Conservation (phyloP, 2,329 filamentous ascomycete species). For the Proliferodiscus dingleyae region DNA sequence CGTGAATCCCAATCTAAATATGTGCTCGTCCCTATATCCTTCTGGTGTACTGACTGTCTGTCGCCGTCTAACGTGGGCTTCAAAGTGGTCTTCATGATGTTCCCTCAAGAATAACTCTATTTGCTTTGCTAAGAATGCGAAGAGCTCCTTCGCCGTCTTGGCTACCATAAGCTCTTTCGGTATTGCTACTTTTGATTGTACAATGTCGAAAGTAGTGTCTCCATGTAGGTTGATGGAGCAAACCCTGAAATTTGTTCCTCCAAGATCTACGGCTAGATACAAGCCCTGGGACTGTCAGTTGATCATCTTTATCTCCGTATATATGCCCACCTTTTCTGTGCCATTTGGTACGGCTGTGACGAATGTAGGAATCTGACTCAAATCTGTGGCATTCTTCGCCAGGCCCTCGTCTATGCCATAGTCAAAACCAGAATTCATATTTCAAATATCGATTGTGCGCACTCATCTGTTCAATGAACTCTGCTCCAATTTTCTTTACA, state of each 20-base stretch:
- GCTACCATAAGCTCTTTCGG: slow-evolving; percentile 87
- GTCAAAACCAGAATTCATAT: slow-evolving; percentile 11
- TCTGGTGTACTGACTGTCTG: slow-evolving; percentile 53
- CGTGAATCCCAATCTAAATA: slow-evolving; percentile 95
- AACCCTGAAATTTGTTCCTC: slow-evolving; percentile 96
- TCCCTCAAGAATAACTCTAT: slow-evolving; percentile 82
- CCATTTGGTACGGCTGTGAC: slow-evolving; percentile 95
- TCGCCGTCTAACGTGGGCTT: slow-evolving; percentile 61
- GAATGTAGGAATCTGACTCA: slow-evolving; percentile 97
- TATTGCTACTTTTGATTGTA: slow-evolving; percentile 87
- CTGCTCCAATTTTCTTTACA: slow-evolving; percentile 73
- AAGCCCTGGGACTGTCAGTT: slow-evolving; percentile 53
- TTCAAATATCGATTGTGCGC: slow-evolving; percentile 33
- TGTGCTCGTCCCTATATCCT: slow-evolving; percentile 63
- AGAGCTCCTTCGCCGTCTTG: slow-evolving; percentile 79
- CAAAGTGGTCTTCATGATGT: slow-evolving; percentile 85
- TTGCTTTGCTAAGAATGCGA: slow-evolving; percentile 87
- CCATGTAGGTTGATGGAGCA: slow-evolving; percentile 93
- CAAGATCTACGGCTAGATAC: slow-evolving; percentile 95
- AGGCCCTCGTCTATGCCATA: slow-evolving; percentile 69
- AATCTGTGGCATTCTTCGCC: slow-evolving; percentile 67
- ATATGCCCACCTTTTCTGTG: slow-evolving; percentile 74
- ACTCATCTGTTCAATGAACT: slow-evolving; percentile 86
- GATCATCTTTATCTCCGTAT: not conserved
- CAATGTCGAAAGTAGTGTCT: slow-evolving; percentile 90